These are phyloP conservation scores for Parasitella parasitica DNA, from an alignment of 371 early-diverging fungal genomes.

Conservation along the genomic window DNA sequence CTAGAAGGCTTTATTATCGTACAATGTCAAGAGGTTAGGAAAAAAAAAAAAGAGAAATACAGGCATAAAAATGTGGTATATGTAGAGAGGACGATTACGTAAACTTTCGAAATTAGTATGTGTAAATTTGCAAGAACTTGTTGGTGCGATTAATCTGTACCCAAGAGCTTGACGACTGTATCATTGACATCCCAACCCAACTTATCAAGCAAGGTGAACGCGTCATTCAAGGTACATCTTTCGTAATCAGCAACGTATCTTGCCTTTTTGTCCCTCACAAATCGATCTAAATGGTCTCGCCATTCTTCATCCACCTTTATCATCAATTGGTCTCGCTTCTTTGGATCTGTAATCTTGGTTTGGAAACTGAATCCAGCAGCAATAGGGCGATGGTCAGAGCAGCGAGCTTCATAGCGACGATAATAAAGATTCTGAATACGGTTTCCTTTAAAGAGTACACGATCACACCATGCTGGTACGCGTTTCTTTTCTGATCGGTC, in stretches of 20 bases:
- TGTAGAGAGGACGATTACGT: no score
- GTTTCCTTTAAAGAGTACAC: background rate
- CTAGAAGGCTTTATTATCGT: no score
- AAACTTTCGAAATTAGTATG: no score
- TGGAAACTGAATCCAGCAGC: constrained; percentile 57
- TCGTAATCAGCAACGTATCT: constrained; percentile 22
- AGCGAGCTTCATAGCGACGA: constrained; percentile 57
- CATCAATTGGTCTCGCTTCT: constrained; percentile 22
- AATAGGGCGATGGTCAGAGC: constrained; percentile 83
- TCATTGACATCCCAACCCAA: constrained; percentile 24
- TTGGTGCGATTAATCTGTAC: no score
- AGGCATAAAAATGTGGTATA: no score
- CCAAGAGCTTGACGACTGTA: constrained; percentile 14
- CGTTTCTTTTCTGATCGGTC: constrained; percentile 82
- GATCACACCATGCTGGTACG: constrained; percentile 69
- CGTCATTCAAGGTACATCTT: constrained; percentile 21
- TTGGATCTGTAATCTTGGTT: constrained; percentile 50
- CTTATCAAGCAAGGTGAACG: constrained; percentile 10
- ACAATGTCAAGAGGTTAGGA: no score
- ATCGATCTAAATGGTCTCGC: background rate
- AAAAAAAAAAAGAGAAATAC: no score
- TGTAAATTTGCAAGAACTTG: no score
- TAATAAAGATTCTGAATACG: constrained; percentile 23
- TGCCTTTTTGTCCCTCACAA: constrained; percentile 15
- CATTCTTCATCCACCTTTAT: constrained; percentile 6